A percentile compares a stretch with the other conserved stretches of the same genome.
Conservation (phyloP, 2,329 filamentous ascomycete genomes). For the Curvularia sp. region DNA sequence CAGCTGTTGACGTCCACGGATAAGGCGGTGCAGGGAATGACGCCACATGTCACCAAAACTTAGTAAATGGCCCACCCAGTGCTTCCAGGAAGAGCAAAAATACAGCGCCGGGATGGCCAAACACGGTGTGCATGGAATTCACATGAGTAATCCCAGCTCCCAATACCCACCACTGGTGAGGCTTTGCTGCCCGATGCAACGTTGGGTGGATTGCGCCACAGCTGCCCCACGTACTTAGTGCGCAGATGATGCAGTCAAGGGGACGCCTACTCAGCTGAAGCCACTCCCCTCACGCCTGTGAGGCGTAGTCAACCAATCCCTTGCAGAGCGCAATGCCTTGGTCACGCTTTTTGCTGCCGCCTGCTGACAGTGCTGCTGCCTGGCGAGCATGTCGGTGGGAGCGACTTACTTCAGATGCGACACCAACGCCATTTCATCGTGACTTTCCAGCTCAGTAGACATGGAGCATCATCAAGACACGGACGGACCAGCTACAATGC, state of each 20-base stretch:
- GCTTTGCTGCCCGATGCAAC: conserved; percentile 13
- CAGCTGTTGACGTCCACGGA: conserved; percentile 20
- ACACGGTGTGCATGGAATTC: neutral
- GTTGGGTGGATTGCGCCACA: conserved; percentile 19
- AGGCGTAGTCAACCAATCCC: neutral
- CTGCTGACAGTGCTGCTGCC: neutral
- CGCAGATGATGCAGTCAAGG: conserved; percentile 5
- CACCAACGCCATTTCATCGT: neutral
- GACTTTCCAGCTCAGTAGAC: neutral
- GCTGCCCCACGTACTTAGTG: conserved; percentile 15
- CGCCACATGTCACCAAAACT: conserved; percentile 14
- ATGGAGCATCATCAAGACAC: neutral
- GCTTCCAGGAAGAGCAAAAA: neutral
- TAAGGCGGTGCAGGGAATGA: conserved; percentile 21
- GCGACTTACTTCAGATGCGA: neutral
- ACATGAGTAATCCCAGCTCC: neutral
- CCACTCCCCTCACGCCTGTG: neutral
- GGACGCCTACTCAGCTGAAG: conserved; percentile 1
- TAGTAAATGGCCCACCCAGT: conserved; percentile 8
- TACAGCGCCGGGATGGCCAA: neutral
- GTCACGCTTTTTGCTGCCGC: neutral
- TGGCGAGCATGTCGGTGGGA: neutral
- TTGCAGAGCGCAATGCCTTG: neutral
- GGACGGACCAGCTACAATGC: neutral
- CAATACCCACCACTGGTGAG: conserved; percentile 1